Base-by-base conservation (phyloP, 768 basidiomycete species). In the Tricholoma matsutake region DNA sequence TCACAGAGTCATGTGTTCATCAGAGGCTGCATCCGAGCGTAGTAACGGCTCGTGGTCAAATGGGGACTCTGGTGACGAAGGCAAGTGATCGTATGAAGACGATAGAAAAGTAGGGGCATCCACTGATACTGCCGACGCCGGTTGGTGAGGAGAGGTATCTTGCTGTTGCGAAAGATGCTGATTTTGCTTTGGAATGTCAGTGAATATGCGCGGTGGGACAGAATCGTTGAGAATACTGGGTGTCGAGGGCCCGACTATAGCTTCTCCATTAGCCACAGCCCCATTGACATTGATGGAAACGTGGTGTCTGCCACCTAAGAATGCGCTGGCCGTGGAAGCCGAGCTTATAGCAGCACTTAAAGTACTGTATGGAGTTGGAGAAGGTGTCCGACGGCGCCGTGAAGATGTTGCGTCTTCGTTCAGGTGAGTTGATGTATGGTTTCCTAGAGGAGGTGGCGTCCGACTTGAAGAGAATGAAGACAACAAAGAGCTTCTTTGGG, bases 61-160 rank as follows among this genome's bases (percentile, higher is more conserved):
- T 18, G 72, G 68, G 2, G 78, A 80, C 53, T 80, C 80, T 4
- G 78, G 78, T 29, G 81, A 79, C 55, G 83, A 82, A 41, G 77
- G 77, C 39, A 81, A 70, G 52, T 73, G 69, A 58, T 78, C 79
- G 65, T 81, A 83, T 59, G 73, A 69, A 45, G 70, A 62, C 28
- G 71, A 67, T 16, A 61, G 39, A 37, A 60, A 31, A 6, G 56
- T 59, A 22, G 67, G 57, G 29, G 54, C 53, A 60, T 65, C 67
- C 31, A 61, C 56, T 20, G 56, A 66, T 55, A 54, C 58, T 41
- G 53, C 43, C 18, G 22, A 56, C 32, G 29, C 37, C 18, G 25
- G 49, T 51, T 56, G n/a, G 20, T 60, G 55, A 32, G 57, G 58
- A 4, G 49, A 57, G 14, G 43, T 22, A 25, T 65, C 62, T 39